phyloP scores from a whole-genome alignment of 2,329 filamentous ascomycete species.

The Cladophialophora bantiana region DNA sequence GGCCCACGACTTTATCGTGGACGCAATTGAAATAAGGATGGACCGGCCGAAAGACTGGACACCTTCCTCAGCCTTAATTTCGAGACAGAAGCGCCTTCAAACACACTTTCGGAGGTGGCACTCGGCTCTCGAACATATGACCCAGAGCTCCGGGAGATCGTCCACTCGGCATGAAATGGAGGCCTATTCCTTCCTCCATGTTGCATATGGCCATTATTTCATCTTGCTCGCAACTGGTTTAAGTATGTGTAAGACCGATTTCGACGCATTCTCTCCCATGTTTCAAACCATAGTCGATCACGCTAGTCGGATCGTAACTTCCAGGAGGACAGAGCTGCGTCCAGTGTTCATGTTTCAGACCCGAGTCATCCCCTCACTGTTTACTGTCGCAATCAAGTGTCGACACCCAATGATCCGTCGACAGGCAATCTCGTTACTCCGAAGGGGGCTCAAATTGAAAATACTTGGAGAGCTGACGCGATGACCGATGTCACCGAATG shows the following conservation, averaged over 20 bases:
- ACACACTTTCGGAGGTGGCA: conserved; percentile 4
- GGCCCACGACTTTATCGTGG: conserved; percentile 21
- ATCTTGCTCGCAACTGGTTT: conserved; percentile 12
- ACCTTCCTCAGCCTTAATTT: conserved; percentile 10
- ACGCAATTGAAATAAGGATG: conserved; percentile 17
- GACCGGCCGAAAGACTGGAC: conserved; percentile 26
- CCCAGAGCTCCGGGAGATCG: background rate
- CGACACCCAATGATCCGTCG: conserved; percentile 31
- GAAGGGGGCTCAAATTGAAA: conserved; percentile 21
- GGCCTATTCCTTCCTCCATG: background rate
- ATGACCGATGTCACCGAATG: conserved; percentile 24
- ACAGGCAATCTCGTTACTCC: conserved; percentile 21
- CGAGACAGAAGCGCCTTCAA: conserved; percentile 10
- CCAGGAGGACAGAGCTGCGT: conserved; percentile 1
- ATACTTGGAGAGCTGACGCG: conserved; percentile 24
- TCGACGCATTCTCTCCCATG: conserved; percentile 1
- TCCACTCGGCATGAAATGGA: conserved; percentile 9
- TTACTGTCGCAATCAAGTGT: conserved; percentile 25
- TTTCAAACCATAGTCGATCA: conserved; percentile 23
- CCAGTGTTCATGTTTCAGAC: conserved; percentile 28
- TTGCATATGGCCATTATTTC: conserved; percentile 22
- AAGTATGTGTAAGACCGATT: conserved; percentile 17
- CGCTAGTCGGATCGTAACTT: conserved; percentile 8
- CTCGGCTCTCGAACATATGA: background rate
- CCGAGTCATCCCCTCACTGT: conserved; percentile 32